Evolutionary conservation across 345 rosid species (phyloP).

Genomic region (Anastatica hierochuntica): DNA sequence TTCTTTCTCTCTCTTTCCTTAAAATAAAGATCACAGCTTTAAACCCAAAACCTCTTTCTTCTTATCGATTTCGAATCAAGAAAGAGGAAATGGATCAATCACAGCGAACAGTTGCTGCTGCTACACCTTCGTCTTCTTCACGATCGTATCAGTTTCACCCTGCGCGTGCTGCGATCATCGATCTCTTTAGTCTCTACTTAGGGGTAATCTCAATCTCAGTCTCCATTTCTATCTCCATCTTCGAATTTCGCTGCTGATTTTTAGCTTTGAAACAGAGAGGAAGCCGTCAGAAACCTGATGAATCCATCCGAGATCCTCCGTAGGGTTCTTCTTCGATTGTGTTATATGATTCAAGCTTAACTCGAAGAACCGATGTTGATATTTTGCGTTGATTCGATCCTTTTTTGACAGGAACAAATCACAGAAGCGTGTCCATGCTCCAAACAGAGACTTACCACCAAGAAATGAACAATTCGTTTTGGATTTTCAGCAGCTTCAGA

Average conservation of each 20-base stretch:
- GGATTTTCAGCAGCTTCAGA: constrained; percentile 80
- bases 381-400: too few relatives aligned
- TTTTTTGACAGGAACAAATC: constrained; percentile 56
- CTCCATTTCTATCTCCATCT: not conserved
- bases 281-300: constrained; percentile 62
- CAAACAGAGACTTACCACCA: constrained; percentile 80
- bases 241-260: not conserved
- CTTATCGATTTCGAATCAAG: too few relatives aligned
- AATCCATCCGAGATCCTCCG: constrained; percentile 75
- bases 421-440: constrained; percentile 80
- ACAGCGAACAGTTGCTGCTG: constrained; percentile 49
- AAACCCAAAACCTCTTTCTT: constrained; percentile 5
- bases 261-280: constrained; percentile 41
- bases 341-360: not conserved
- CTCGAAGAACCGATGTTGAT: not conserved
- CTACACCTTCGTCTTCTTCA: constrained; percentile 44
- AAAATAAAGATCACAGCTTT: too few relatives aligned
- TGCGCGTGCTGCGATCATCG: constrained; percentile 60
- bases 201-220: constrained; percentile 38
- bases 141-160: constrained; percentile 69
- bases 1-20: too few relatives aligned
- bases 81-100: constrained; percentile 50
- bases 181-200: constrained; percentile 84
- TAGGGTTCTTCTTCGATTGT: constrained; percentile 25
- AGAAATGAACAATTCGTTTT: constrained; percentile 76